Base-by-base conservation (phyloP, 2,329 filamentous ascomycete genomes). In the Verticillium albo-atrum region DNA sequence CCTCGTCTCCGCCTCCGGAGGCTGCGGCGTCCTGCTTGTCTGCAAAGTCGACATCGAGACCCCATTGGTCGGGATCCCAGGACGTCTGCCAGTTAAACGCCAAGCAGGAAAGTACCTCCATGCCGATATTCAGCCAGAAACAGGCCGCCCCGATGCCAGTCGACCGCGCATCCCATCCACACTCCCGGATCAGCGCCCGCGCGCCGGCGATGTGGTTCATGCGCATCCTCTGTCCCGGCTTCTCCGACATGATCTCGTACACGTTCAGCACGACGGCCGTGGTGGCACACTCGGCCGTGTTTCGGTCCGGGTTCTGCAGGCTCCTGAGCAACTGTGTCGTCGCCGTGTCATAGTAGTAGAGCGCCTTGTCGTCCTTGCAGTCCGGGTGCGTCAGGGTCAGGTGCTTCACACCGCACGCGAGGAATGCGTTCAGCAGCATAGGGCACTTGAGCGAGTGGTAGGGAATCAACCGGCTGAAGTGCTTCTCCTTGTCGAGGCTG, bases 31-130 rank as follows among this genome's bases (percentile, higher is more conserved):
- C 63, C 57, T 6, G 79, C 76, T 59, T 84, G 77, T 5, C 79
- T 7, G 52, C 52, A 14, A 53, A 27, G 66, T 89, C 83, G 80
- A 95, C 86, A 67, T 96, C 88, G 20, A 97, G 80, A 1, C 90
- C 90, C 93, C 94, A 97, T 12, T 91, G 86, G 66, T 97, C 91
- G 1, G 92, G 93, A 58, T 96, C 87, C 91, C 92, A 97, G 1
- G 91, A 88, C 14, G 92, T 86, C 64, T 88, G 84, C 89, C 91
- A 96, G 70, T 94, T 92, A 74, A 92, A 92, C 64, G 91, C 89
- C 17, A 97, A 79, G 71, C 92, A 97, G 63, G 87, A 91, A 28
- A 97, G 79, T n/a, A 97, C 80, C 71, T 98, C 94, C 82, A 97
- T 89, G 17, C 89, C 89, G 17, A 96, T 87, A 67, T 96, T 97